Percentiles rank a stretch among this genome's conserved stretches.
Conservation (phyloP, 2,329 filamentous ascomycete species). For the Colletotrichum echinochloae region DNA sequence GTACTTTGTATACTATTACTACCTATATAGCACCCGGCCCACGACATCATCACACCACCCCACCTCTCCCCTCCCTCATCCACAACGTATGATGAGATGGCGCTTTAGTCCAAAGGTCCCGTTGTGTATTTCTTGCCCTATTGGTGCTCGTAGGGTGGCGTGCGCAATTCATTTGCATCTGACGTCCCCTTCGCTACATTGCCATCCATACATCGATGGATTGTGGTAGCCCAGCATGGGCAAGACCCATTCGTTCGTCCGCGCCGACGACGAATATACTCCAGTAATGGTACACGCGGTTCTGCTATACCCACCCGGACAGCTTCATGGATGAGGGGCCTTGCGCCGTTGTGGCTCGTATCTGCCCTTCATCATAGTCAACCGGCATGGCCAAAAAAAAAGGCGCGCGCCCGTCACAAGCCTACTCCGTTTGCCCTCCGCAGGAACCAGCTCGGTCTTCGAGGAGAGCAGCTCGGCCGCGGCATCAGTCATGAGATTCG, state of each 20-base stretch:
- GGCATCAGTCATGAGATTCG: slow-evolving; percentile 37
- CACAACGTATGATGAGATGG: slow-evolving; percentile 37
- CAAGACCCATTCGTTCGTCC: slow-evolving; percentile 24
- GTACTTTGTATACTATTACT: too few relatives aligned
- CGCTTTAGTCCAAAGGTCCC: slow-evolving; percentile 27
- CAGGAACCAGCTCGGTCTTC: slow-evolving; percentile 36
- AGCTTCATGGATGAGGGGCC: slow-evolving; percentile 36
- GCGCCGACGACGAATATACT: slow-evolving; percentile 1
- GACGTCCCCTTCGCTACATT: slow-evolving; percentile 23
- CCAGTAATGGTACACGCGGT: neutral
- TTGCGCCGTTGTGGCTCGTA: slow-evolving; percentile 39
- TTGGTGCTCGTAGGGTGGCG: slow-evolving; percentile 31
- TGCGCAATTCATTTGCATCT: slow-evolving; percentile 24
- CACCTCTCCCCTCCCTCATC: neutral
- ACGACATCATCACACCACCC: slow-evolving; percentile 31
- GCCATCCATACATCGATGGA: neutral
- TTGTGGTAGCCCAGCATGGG: slow-evolving; percentile 10
- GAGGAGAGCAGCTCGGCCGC: slow-evolving; percentile 32
- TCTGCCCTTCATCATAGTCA: slow-evolving; percentile 24
- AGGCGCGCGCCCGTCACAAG: slow-evolving; percentile 23
- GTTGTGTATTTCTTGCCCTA: slow-evolving; percentile 34
- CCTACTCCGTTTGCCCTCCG: slow-evolving; percentile 12
- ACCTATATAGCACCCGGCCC: slow-evolving; percentile 15
- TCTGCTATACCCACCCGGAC: slow-evolving; percentile 32
- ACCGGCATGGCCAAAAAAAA: slow-evolving; percentile 11